Evolutionary conservation across 1,284 basidiomycete species (phyloP).

Genomic region (Coniferiporia sulphurascens): DNA sequence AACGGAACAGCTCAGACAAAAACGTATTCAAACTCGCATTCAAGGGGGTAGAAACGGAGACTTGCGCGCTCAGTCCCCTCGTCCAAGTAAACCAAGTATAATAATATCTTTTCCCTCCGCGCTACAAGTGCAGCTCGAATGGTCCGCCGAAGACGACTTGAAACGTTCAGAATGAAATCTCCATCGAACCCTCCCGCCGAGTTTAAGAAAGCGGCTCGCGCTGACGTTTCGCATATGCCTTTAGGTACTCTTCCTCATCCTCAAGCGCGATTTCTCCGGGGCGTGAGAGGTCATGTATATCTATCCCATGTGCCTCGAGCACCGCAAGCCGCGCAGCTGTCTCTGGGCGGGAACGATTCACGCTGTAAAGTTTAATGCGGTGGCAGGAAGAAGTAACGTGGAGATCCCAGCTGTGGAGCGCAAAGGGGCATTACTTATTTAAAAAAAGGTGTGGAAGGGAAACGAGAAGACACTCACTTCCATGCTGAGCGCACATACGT

Average conservation of each 20-base stretch:
- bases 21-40: too few species aligned
- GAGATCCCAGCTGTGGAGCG: conserved; percentile 42
- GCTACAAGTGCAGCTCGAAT: too few species aligned
- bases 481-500: conserved; percentile 51
- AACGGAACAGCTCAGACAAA: too few species aligned
- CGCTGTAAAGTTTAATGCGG: conserved; percentile 50
- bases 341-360: conserved; percentile 39
- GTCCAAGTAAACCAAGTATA: too few species aligned
- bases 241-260: conserved; percentile 34
- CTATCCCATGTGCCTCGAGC: conserved; percentile 35
- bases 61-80: too few species aligned
- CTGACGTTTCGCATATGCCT: conserved; percentile 30
- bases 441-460: background rate
- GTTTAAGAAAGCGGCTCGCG: conserved; percentile 29
- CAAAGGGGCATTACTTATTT: background rate
- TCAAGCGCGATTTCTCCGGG: conserved; percentile 40
- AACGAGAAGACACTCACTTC: conserved; percentile 37
- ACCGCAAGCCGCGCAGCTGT: conserved; percentile 39
- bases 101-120: too few species aligned
- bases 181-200: too few species aligned
- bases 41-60: too few species aligned
- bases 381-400: conserved; percentile 54
- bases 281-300: conserved; percentile 27
- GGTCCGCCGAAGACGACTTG: too few species aligned
- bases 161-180: too few species aligned